A percentile compares a stretch with the other conserved stretches of the same genome.
Evolutionary conservation across 2,329 filamentous ascomycete genomes (phyloP).

Genomic region (Pleomassaria siparia): DNA sequence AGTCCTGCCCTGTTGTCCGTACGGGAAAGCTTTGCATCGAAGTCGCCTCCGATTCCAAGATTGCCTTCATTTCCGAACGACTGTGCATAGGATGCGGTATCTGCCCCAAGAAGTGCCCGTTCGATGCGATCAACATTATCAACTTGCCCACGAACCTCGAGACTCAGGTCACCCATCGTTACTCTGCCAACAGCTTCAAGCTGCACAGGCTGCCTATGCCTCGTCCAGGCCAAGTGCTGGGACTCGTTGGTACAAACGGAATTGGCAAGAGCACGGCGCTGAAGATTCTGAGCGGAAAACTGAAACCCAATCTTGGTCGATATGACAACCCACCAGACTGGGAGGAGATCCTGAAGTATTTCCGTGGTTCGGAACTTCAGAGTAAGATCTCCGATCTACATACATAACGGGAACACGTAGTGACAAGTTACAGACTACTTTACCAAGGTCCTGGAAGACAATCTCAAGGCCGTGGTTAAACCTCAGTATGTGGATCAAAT

Average conservation of each 20-base stretch:
- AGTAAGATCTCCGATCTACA: slow-evolving; percentile 59
- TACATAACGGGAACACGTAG: slow-evolving; percentile 6
- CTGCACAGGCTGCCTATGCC: slow-evolving; percentile 95
- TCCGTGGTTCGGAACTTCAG: slow-evolving; percentile 95
- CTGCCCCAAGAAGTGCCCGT: slow-evolving; percentile 98
- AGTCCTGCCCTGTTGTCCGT: slow-evolving; percentile 94
- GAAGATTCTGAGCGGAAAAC: slow-evolving; percentile 97
- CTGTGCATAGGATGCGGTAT: slow-evolving; percentile 99
- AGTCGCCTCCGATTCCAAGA: slow-evolving; percentile 82
- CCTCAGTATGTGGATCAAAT: slow-evolving; percentile 99
- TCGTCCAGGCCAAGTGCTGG: slow-evolving; percentile 89
- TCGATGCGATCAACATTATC: slow-evolving; percentile 99
- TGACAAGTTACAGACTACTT: slow-evolving; percentile 83
- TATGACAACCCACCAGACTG: slow-evolving; percentile 98
- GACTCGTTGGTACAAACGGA: slow-evolving; percentile 98
- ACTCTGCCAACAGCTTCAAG: slow-evolving; percentile 99
- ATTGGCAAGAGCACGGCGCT: slow-evolving; percentile 99
- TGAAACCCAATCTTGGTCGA: slow-evolving; percentile 95
- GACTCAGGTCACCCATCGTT: slow-evolving; percentile 95
- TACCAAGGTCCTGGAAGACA: slow-evolving; percentile 94
- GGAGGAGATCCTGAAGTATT: slow-evolving; percentile 98
- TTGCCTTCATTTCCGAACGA: slow-evolving; percentile 96
- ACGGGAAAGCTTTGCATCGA: slow-evolving; percentile 98
- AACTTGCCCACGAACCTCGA: slow-evolving; percentile 99
- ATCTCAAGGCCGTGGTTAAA: slow-evolving; percentile 97